Evolutionary conservation across 139 green algal genomes (phyloP).

Genomic region (Parachlorella kessleri): DNA sequence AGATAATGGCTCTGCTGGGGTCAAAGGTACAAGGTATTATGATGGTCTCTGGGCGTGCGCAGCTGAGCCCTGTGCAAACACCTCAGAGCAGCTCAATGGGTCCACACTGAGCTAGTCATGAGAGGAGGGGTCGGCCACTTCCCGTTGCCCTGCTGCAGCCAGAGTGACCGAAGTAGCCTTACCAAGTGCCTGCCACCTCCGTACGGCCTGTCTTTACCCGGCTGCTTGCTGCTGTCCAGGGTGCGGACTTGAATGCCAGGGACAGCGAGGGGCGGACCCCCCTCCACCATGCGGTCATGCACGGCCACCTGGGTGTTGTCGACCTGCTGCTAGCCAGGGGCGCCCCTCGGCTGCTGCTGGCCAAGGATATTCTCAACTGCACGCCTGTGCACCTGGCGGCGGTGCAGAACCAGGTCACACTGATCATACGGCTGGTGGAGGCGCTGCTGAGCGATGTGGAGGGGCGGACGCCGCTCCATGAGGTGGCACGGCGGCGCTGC

Average conservation of each 20-base stretch:
- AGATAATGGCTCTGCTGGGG: no score
- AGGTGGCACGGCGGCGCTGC: constrained; percentile 54
- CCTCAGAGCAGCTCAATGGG: no score
- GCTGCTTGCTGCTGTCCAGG: constrained; percentile 26
- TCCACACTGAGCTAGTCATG: no score
- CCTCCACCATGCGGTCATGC: constrained; percentile 66
- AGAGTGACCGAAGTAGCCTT: no score
- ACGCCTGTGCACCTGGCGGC: constrained; percentile 68
- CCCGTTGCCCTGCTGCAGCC: no score
- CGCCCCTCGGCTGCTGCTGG: constrained; percentile 47
- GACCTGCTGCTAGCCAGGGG: constrained; percentile 41
- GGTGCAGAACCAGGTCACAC: constrained; percentile 65
- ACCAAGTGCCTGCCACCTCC: no score
- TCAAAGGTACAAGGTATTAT: no score
- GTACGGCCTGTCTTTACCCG: not conserved
- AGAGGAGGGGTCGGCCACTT: no score
- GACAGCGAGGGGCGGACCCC: constrained; percentile 57
- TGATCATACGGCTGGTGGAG: constrained; percentile 60
- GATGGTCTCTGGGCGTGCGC: no score
- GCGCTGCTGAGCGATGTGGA: constrained; percentile 50
- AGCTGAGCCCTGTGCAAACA: no score
- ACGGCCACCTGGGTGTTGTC: constrained; percentile 52
- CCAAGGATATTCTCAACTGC: constrained; percentile 61
- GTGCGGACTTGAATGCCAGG: constrained; percentile 40
- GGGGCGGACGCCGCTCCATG: constrained; percentile 56